Conservation (phyloP, 1,139 yeast species). For the Meyerozyma guilliermondii region DNA sequence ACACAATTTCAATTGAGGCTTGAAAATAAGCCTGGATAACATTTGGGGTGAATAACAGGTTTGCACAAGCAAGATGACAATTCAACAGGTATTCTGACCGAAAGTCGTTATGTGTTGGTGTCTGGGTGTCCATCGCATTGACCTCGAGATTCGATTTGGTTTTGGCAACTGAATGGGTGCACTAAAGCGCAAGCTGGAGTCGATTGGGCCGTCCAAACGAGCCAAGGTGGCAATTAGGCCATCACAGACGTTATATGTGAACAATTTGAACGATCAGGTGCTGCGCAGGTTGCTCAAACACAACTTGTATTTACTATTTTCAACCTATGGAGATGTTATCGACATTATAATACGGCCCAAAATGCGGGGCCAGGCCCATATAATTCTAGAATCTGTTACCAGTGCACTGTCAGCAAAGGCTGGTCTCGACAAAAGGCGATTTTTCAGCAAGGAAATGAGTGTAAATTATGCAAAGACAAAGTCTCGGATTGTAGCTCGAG, state of each 20-base stretch:
- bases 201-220: neutral
- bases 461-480: constrained; percentile 44
- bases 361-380: constrained; percentile 76
- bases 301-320: constrained; percentile 56
- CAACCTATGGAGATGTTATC: constrained; percentile 65
- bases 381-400: constrained; percentile 45
- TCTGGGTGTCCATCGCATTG: neutral
- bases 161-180: neutral
- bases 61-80: too few relatives aligned
- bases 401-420: constrained; percentile 53
- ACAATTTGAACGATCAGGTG: constrained; percentile 63
- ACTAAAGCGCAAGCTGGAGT: neutral
- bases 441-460: constrained; percentile 55
- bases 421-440: constrained; percentile 39
- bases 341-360: constrained; percentile 43
- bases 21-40: neutral
- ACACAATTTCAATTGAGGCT: neutral
- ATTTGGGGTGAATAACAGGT: too few relatives aligned
- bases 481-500: constrained; percentile 19
- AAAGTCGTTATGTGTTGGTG: neutral
- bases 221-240: constrained; percentile 5
- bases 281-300: constrained; percentile 42
- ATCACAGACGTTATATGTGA: constrained; percentile 55
- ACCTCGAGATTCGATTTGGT: neutral
- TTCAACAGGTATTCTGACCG: neutral